Evolutionary conservation across 1,284 basidiomycete genomes (phyloP).

Genomic region (Leccinum cinnamomeum): DNA sequence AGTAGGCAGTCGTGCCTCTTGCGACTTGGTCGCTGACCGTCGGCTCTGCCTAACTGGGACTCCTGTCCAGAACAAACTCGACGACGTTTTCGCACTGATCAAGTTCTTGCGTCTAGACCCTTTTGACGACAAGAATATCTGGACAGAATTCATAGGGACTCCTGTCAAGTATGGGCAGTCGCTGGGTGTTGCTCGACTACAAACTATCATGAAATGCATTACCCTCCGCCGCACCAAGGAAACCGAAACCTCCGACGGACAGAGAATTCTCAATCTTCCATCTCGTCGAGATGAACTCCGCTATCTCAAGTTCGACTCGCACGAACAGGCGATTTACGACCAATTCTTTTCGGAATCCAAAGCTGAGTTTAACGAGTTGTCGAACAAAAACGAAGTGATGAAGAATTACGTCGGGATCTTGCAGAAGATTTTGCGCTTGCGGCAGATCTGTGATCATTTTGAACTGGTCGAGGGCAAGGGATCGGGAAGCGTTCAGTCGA

Average conservation of each 20-base stretch:
- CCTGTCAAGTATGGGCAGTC: conserved; percentile 91
- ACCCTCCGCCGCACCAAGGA: conserved; percentile 97
- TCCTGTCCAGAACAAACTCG: conserved; percentile 97
- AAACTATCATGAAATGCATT: conserved; percentile 96
- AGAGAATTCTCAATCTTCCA: conserved; percentile 84
- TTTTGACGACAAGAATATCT: conserved; percentile 89
- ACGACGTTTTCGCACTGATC: conserved; percentile 96
- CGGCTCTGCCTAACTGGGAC: conserved; percentile 95
- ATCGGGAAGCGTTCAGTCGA: conserved; percentile 42
- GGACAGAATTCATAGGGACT: conserved; percentile 91
- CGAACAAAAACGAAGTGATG: conserved; percentile 87
- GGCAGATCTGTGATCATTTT: conserved; percentile 97
- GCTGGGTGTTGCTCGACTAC: conserved; percentile 90
- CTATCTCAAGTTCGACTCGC: conserved; percentile 79
- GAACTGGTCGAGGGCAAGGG: conserved; percentile 86
- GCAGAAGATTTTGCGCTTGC: conserved; percentile 91
- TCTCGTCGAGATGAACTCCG: conserved; percentile 85
- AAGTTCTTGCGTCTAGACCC: conserved; percentile 93
- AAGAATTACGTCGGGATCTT: conserved; percentile 98
- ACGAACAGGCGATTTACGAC: conserved; percentile 87
- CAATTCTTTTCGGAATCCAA: conserved; percentile 86
- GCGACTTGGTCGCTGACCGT: conserved; percentile 92
- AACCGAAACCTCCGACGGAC: conserved; percentile 77
- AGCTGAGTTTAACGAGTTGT: conserved; percentile 86
- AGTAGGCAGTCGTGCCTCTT: conserved; percentile 91